Evolutionary conservation across 1,284 basidiomycete species (phyloP), one percentile per base, ranked within the genome.

Genomic region (Trametes pubescens): DNA sequence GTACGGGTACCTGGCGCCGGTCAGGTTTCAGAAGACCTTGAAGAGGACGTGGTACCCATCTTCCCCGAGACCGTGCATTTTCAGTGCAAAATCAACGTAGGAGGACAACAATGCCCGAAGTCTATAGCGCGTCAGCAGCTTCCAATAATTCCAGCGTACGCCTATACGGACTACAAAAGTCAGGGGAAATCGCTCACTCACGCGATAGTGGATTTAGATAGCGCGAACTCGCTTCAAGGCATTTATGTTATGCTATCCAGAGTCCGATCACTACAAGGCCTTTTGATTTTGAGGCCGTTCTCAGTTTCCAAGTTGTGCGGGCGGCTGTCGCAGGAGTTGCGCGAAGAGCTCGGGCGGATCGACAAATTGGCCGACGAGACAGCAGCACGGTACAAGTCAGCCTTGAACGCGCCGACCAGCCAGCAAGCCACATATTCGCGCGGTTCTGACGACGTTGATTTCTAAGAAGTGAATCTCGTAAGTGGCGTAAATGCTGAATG

Each of bases 151-250:
- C 75, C 74, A 4, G 68, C 71, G 0, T 76, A 73, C 59, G 61
- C 66, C 0, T 71, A 71, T 21, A 76, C 75, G 0, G 73, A 72
- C n/a, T 73, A 72, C 53, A 76, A 75, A 47, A 69, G 69, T 44
- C 75, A 76, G 51, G 74, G 75, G 0, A 52, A 70, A 14, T 71
- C 72, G 1, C 47, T 76, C 13, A 57, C 65, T 2, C 22, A 37
- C 10, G 72, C 64, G 11, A 69, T 76, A 10, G 68, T 74, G 0
- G 74, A 76, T 57, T 35, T 75, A 0, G 53, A 40, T 0, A 64
- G 67, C 7, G 61, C 65, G 4, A 29, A 47, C 0, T 54, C 40
- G 3, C 34, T 59, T 22, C 69, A 70, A 11, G 43, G 43, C 3
- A 46, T 46, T 6, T 46, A 46, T 22, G 43, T 46, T 4, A 46